Evolutionary conservation across 805 yeast genomes (phyloP), one percentile per base, ranked within the genome.

Genomic region (Hanseniaspora occidentalis): DNA sequence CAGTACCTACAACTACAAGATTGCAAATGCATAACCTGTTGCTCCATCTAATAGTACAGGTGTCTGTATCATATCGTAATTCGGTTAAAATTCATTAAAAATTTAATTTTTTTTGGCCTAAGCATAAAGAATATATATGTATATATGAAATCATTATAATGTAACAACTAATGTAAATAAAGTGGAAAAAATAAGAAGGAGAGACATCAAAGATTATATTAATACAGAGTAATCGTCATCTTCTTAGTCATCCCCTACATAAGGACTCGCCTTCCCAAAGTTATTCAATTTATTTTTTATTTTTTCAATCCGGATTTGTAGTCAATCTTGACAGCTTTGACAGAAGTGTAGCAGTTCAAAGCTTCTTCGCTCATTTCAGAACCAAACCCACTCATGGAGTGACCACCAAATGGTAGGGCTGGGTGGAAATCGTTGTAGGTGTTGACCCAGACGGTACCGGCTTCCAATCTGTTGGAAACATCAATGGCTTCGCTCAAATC

Each of bases 351-450:
- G 59, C 78, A 79, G 47, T 79, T 81, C 50, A 86, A 63, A 39
- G 94, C 94, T 51, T 84, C 88, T 43, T 75, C 75, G 53, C 95
- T 95, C 70, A 86, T 75, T 70, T 86, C 96, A 58, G 94, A 74
- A 54, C 96, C 96, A 44, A 79, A 65, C 60, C 96, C 96, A 45
- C 89, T 78, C 68, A 75, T 73, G 61, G 84, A 83, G 67, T 67
- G 82, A 38, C 96, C 96, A 51, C 96, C 95, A 58, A 86, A 86
- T 54, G 96, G 96, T 57, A 85, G 78, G 61, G 77, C 72, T 50
- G 70, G 77, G 61, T 85, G 88, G 70, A 84, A 79, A 54, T 82
- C 85, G 65, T 85, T 85, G 63, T 84, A 79, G 41, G 85, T 77
- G 70, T 83, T 83, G 50, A 81, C 71, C 84, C 89, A 84, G 48